Percentiles rank a stretch among this genome's conserved stretches.
These are phyloP conservation scores for Trametes coccinea DNA, from an alignment of 768 basidiomycete species.

Conservation along the genomic window DNA sequence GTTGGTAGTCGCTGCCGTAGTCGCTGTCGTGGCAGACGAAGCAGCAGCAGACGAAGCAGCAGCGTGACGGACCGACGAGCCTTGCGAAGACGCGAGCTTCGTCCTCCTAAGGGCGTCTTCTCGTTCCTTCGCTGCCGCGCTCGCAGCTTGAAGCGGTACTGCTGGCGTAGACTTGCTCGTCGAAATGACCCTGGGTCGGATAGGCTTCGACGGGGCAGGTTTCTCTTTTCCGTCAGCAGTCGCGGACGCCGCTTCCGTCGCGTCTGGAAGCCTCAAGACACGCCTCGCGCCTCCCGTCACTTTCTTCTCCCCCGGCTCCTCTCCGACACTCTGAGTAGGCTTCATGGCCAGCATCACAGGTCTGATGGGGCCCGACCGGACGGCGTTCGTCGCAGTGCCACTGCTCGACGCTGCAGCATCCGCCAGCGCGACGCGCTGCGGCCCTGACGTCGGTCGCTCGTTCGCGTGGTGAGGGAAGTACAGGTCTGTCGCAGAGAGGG, in stretches of 20 bases:
- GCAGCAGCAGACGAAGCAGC: neutral
- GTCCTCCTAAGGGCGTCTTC: slow-evolving; percentile 12
- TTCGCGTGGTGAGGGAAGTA: slow-evolving; percentile 9
- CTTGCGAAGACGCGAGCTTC: slow-evolving; percentile 16
- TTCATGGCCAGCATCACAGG: slow-evolving; percentile 1
- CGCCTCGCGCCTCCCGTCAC: slow-evolving; percentile 27
- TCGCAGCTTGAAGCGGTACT: slow-evolving; percentile 9
- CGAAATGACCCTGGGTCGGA: slow-evolving; percentile 13
- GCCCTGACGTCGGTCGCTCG: slow-evolving; percentile 4
- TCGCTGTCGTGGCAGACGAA: neutral
- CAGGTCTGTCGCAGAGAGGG: slow-evolving; percentile 16
- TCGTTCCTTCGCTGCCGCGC: slow-evolving; percentile 12
- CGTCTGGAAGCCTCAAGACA: slow-evolving; percentile 19
- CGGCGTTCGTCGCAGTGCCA: neutral
- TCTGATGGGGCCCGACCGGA: slow-evolving; percentile 16
- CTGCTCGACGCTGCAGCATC: neutral
- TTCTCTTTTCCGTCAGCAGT: neutral
- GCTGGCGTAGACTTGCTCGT: slow-evolving; percentile 18
- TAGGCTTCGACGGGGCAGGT: neutral
- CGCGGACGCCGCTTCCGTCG: neutral
- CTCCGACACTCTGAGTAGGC: neutral
- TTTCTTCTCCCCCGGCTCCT: slow-evolving; percentile 8
- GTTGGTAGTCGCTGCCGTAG: neutral
- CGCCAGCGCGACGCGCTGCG: slow-evolving; percentile 8
- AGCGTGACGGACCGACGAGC: neutral